Conservation (phyloP, 1,284 basidiomycete species). For the Puccinia novopanici region DNA sequence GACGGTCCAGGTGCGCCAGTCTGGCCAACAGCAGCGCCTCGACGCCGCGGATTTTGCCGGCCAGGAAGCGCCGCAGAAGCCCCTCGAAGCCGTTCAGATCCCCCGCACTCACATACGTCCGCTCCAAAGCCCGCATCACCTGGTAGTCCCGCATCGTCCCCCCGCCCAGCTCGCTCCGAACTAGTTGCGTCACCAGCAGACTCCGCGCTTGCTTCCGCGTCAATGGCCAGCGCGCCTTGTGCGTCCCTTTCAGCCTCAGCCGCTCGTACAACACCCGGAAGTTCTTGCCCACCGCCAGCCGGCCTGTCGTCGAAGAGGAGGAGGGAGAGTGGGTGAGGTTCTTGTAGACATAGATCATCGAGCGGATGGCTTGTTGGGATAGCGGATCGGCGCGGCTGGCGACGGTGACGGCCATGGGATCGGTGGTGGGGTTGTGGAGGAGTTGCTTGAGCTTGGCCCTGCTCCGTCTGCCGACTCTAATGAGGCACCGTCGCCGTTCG, state of each 20-base stretch:
- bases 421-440: not conserved
- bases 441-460: not conserved
- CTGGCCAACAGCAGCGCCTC: not conserved
- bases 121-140: not conserved
- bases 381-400: not conserved
- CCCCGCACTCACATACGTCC: not conserved
- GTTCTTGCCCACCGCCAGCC: constrained; percentile 5
- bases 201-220: not conserved
- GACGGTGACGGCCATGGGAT: constrained; percentile 5
- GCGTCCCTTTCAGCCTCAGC: not conserved
- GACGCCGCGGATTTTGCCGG: not conserved
- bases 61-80: not conserved
- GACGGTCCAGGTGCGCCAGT: not conserved
- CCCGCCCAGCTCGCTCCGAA: not conserved
- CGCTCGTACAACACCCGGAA: constrained; percentile 6
- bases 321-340: constrained; percentile 9
- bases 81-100: constrained; percentile 1
- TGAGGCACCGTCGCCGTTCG: not conserved
- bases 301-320: not conserved
- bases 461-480: constrained; percentile 3
- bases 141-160: not conserved
- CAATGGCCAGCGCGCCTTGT: not conserved
- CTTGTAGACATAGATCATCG: constrained; percentile 28
- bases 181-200: not conserved
- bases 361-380: constrained; percentile 17